These are phyloP conservation scores for Linnemannia exigua DNA, from an alignment of 192 early-diverging fungal species.

Conservation along the genomic window DNA sequence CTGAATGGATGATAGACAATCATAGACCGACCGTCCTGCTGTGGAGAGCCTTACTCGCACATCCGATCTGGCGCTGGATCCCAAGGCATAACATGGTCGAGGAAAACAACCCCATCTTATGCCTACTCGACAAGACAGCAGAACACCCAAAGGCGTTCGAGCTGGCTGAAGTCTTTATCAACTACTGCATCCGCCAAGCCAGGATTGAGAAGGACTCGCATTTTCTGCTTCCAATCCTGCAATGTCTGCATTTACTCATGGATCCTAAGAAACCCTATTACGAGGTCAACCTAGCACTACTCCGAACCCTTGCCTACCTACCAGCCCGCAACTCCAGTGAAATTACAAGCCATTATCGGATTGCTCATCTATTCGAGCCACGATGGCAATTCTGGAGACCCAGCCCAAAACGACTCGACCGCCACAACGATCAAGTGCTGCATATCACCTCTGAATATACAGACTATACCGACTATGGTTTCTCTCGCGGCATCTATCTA, in stretches of 20 bases:
- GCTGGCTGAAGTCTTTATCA: constrained; percentile 16
- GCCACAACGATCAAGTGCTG: background rate
- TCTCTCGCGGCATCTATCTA: constrained; percentile 6
- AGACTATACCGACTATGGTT: background rate
- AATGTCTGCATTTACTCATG: constrained; percentile 2
- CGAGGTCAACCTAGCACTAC: background rate
- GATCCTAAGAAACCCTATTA: constrained; percentile 5
- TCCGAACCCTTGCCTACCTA: constrained; percentile 9
- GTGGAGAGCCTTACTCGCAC: constrained; percentile 6
- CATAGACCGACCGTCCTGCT: constrained; percentile 3
- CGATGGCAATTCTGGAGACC: background rate
- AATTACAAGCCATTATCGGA: too few relatives aligned
- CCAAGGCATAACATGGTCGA: constrained; percentile 2
- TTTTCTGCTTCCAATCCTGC: background rate
- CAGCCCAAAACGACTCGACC: background rate
- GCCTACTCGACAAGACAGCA: constrained; percentile 12
- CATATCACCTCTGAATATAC: background rate
- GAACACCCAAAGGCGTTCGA: background rate
- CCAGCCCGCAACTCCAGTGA: background rate
- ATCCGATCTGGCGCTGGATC: constrained; percentile 18
- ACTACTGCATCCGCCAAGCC: constrained; percentile 26
- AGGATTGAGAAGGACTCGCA: constrained; percentile 18
- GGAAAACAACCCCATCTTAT: background rate
- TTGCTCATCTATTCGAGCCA: background rate
- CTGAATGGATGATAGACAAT: background rate